Percentiles rank a stretch among this genome's conserved stretches.
Evolutionary conservation across 305 asterid genomes (phyloP).

Genomic region (Andrographis paniculata): DNA sequence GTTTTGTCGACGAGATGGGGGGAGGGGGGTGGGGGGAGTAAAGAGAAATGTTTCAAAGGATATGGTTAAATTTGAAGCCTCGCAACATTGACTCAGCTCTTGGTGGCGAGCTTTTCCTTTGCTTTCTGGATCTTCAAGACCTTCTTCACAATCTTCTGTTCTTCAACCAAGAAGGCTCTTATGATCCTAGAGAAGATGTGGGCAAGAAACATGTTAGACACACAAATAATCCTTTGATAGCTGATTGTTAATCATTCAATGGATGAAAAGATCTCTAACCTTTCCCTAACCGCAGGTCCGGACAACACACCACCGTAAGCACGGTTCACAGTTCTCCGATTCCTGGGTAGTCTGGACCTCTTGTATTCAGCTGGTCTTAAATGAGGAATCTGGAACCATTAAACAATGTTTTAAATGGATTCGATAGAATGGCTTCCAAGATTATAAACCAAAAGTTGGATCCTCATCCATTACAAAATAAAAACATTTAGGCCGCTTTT

Average conservation of each 20-base stretch:
- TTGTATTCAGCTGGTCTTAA: no score
- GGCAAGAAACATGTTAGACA: background rate
- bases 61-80: no score
- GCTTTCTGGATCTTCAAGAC: background rate
- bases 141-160: no score
- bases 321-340: background rate
- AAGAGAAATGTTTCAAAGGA: no score
- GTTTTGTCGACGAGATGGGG: background rate
- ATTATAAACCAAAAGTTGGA: no score
- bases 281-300: background rate
- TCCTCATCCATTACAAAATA: no score
- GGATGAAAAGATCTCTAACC: background rate
- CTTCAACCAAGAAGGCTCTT: background rate
- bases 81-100: background rate
- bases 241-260: background rate
- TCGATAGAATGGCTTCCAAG: no score
- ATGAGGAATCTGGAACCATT: background rate
- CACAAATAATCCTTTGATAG: background rate
- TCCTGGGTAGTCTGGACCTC: background rate
- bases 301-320: background rate
- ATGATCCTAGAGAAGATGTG: background rate
- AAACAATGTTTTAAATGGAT: no score
- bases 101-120: background rate
- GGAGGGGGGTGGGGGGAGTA: no score
- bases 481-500: no score